Evolutionary conservation across 345 rosid species (phyloP).

Genomic region (Eucalyptus microcorys): DNA sequence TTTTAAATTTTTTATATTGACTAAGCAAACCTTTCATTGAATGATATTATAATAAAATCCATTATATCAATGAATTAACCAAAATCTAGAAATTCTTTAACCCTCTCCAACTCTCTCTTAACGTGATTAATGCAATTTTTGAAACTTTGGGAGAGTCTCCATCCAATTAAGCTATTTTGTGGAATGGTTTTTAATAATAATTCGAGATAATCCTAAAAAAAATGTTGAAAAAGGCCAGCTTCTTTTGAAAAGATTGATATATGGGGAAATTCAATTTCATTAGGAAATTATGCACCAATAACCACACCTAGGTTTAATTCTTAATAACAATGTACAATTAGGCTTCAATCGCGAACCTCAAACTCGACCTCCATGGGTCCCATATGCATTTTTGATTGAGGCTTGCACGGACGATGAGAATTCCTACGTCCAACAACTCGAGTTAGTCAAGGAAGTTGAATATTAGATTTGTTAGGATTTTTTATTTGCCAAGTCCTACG

Average conservation of each 20-base stretch:
- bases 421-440: too few relatives aligned
- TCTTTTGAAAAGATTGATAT: background rate
- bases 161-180: background rate
- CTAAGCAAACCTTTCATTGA: too few relatives aligned
- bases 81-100: background rate
- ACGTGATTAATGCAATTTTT: too few relatives aligned
- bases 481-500: too few relatives aligned
- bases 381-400: background rate
- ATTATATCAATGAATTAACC: background rate
- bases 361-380: background rate
- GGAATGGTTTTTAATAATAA: background rate
- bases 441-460: background rate
- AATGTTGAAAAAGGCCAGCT: background rate
- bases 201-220: fast-evolving
- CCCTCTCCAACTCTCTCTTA: background rate
- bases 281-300: background rate
- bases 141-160: background rate
- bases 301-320: too few relatives aligned
- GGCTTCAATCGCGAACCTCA: background rate
- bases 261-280: background rate
- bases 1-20: too few relatives aligned
- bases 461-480: too few relatives aligned
- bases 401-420: background rate
- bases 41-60: too few relatives aligned
- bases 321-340: background rate